A percentile compares a stretch with the other conserved stretches of the same genome.
Conservation (phyloP, 495 filamentous ascomycete genomes). For the Talaromyces nanjingensis region DNA sequence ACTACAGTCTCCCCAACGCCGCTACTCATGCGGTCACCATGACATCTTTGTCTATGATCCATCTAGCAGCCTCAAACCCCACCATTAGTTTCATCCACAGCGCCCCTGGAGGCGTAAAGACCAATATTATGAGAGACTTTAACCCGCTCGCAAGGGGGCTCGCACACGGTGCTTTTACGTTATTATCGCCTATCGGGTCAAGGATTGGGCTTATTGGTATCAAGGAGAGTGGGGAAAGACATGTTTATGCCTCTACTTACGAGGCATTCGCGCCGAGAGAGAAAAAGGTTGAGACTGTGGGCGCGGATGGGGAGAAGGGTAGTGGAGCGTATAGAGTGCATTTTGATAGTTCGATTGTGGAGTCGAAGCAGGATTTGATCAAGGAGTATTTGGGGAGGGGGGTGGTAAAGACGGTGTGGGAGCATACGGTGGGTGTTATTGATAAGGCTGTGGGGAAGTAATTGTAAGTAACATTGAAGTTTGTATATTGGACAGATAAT, state of each 20-base stretch:
- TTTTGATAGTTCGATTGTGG: slow-evolving; percentile 31
- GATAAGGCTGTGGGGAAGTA: slow-evolving; percentile 21
- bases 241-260: slow-evolving; percentile 48
- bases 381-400: slow-evolving; percentile 30
- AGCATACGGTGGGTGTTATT: slow-evolving; percentile 44
- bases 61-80: slow-evolving; percentile 37
- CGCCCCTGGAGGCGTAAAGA: slow-evolving; percentile 49
- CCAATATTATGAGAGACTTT: slow-evolving; percentile 23
- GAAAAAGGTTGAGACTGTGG: slow-evolving; percentile 24
- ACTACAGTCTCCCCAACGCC: slow-evolving; percentile 16
- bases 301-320: slow-evolving; percentile 37
- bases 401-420: slow-evolving; percentile 38
- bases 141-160: slow-evolving; percentile 11
- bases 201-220: slow-evolving; percentile 16
- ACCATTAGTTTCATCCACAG: slow-evolving; percentile 51
- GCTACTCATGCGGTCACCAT: slow-evolving; percentile 42
- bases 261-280: slow-evolving; percentile 34
- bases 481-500: not conserved
- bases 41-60: slow-evolving; percentile 45
- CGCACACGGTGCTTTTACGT: slow-evolving; percentile 7
- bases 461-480: not conserved
- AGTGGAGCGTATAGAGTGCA: slow-evolving; percentile 48
- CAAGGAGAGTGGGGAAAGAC: slow-evolving; percentile 45
- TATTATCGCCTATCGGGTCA: slow-evolving; percentile 17
- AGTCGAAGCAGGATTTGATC: slow-evolving; percentile 27